A percentile compares a stretch with the other conserved stretches of the same genome.
These are phyloP conservation scores for Mortierella sp. DNA, from an alignment of 371 early-diverging fungal species.

Conservation along the genomic window DNA sequence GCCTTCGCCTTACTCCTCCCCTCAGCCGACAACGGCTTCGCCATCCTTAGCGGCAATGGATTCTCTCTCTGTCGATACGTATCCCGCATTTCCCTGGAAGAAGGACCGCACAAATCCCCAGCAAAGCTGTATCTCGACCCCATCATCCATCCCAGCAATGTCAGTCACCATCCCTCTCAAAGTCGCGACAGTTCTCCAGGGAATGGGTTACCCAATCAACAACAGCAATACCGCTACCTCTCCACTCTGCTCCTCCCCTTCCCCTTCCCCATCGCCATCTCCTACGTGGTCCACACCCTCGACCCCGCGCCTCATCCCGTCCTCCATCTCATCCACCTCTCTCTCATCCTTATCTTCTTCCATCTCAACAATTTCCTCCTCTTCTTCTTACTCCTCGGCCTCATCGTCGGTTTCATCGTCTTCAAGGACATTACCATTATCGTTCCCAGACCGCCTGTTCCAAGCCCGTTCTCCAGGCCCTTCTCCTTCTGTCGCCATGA, in stretches of 20 bases:
- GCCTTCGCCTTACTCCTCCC: background rate
- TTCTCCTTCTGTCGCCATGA: background rate
- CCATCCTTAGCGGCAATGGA: background rate
- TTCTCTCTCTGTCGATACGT: background rate
- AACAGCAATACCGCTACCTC: background rate
- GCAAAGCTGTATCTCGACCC: background rate
- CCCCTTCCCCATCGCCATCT: background rate
- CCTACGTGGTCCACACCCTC: background rate
- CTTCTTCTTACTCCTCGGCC: background rate
- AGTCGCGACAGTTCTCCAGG: constrained; percentile 16
- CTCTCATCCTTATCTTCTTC: constrained; percentile 10
- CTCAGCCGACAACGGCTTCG: background rate
- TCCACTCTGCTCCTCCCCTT: background rate
- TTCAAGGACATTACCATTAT: constrained; percentile 3
- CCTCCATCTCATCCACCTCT: background rate
- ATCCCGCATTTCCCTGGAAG: background rate
- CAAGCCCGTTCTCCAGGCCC: constrained; percentile 4
- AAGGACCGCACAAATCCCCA: background rate
- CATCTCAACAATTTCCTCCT: background rate
- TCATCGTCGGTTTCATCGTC: background rate
- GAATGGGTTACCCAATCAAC: constrained; percentile 16
- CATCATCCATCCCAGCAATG: background rate
- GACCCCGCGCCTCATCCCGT: background rate
- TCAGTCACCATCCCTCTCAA: constrained; percentile 8
- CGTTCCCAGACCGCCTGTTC: constrained; percentile 26